phyloP scores from a whole-genome alignment of 352 stramenopile species.

The Pythium brachiatum region DNA sequence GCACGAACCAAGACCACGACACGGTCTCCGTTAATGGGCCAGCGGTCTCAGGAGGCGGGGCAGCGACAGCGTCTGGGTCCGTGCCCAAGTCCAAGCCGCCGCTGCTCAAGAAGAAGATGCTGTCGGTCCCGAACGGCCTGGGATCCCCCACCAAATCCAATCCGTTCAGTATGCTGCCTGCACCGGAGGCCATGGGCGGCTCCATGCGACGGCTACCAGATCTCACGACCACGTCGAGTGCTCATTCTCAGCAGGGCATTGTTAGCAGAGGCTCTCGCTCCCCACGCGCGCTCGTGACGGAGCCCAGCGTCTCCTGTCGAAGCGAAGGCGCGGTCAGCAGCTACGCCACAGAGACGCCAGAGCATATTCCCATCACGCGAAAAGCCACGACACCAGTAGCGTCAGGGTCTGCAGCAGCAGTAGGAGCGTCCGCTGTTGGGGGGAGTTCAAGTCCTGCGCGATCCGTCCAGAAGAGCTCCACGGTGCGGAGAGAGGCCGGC shows the following conservation, averaged over 20 bases:
- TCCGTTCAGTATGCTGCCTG: not conserved
- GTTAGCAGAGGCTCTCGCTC: slow-evolving; percentile 6
- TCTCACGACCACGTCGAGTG: not conserved
- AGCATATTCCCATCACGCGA: not conserved
- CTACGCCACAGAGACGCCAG: not conserved
- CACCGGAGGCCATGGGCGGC: slow-evolving; percentile 15
- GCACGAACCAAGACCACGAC: slow-evolving; percentile 22
- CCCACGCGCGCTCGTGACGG: not conserved
- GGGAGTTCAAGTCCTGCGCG: slow-evolving; percentile 2
- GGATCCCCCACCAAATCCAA: slow-evolving; percentile 25
- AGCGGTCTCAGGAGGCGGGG: not conserved
- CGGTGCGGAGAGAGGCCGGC: slow-evolving; percentile 3
- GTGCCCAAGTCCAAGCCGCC: slow-evolving; percentile 18
- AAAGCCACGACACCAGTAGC: not conserved
- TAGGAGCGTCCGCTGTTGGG: not conserved
- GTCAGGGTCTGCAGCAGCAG: not conserved
- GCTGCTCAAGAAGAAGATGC: slow-evolving; percentile 29
- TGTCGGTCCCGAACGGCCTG: slow-evolving; percentile 25
- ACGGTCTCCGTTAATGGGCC: no score
- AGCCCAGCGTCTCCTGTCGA: not conserved
- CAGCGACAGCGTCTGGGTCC: not conserved
- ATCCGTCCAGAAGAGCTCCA: slow-evolving; percentile 1
- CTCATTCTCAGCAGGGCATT: slow-evolving; percentile 9
- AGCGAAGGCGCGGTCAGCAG: not conserved
- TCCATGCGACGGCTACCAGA: slow-evolving; percentile 26